Conservation (phyloP, 1,284 basidiomycete genomes). For the Tilletia indica region DNA sequence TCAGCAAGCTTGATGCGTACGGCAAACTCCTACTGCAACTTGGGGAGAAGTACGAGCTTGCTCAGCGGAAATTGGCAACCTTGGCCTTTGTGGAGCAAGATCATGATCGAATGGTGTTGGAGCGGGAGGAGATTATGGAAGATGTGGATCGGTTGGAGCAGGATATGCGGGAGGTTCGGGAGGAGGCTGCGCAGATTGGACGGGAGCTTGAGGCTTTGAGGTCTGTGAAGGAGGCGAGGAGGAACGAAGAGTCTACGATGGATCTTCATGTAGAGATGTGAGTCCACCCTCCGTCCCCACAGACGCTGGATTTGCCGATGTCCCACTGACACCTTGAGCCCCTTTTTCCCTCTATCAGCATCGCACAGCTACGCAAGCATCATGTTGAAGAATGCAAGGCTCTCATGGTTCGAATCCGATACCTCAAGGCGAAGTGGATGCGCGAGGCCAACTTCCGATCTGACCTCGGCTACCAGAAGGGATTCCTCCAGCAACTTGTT, state of each 20-base stretch:
- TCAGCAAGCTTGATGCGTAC: constrained; percentile 4
- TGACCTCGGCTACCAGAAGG: constrained; percentile 79
- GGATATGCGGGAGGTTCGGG: constrained; percentile 13
- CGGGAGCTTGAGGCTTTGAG: constrained; percentile 17
- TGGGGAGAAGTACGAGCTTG: constrained; percentile 12
- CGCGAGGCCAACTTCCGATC: constrained; percentile 79
- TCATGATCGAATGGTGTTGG: neutral
- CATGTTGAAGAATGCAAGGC: constrained; percentile 85
- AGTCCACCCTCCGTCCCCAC: neutral
- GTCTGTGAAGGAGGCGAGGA: constrained; percentile 8
- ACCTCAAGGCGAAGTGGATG: constrained; percentile 85
- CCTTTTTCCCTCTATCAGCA: neutral
- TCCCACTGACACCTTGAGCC: neutral
- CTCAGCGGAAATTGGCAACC: neutral
- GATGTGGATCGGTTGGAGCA: constrained; percentile 22
- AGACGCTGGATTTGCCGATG: too few species aligned
- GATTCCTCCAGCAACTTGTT: constrained; percentile 26
- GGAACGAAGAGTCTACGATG: neutral
- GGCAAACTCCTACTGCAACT: constrained; percentile 11
- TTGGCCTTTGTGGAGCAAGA: neutral
- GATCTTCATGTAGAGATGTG: constrained; percentile 6
- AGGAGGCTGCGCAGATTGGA: constrained; percentile 14
- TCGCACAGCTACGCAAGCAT: constrained; percentile 53
- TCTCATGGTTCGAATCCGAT: constrained; percentile 79
- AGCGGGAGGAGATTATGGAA: constrained; percentile 21